Base-by-base conservation (phyloP, 1,284 basidiomycete genomes). In the Tilletia indica region DNA sequence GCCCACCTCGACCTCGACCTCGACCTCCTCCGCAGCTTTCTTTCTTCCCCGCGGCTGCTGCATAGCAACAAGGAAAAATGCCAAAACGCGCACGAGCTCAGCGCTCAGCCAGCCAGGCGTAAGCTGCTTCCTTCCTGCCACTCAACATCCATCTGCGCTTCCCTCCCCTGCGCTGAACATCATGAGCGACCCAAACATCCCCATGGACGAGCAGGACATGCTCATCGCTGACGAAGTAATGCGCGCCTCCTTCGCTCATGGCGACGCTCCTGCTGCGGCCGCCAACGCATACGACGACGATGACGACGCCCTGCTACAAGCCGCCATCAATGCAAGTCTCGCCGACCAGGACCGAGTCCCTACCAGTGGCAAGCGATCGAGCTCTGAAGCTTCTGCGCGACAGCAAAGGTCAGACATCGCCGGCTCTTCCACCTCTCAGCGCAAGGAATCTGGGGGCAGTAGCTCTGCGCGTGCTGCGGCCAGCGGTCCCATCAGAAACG, bases 241-340 rank as follows among this genome's bases (percentile, higher is more conserved):
- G 16, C 51, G 16, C 51, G 51, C 51, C 51, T 16, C 42, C 14
- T 45, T 54, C 51, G 51, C 11, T 19, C 12, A 54, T 25, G 21
- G n/a, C n/a, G 47, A 48, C 47, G 47, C 47, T 11, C 12, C 51
- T 25, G 51, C 21, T 19, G 51, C 51, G 51, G 51, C 51, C 19
- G 51, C 11, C 12, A 54, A 11, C 16, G 21, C 21, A 19, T 25
- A n/a, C 51, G 61, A 64, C 34, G 61, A 64, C 14, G 61, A 64
- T 19, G 61, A 64, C 36, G 61, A 64, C 36, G 61, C 61, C 14
- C 31, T 64, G 12, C 34, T 64, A 11, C 61, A 64, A 21, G 61
- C 61, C 19, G 61, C 61, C 31, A 64, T 64, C 3, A 64, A 8
- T 19, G 61, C 61, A 4, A 64, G 61, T 42, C 61, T 64, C 14